Conservation (phyloP, 371 early-diverging fungal genomes). For the Mucor indicus region DNA sequence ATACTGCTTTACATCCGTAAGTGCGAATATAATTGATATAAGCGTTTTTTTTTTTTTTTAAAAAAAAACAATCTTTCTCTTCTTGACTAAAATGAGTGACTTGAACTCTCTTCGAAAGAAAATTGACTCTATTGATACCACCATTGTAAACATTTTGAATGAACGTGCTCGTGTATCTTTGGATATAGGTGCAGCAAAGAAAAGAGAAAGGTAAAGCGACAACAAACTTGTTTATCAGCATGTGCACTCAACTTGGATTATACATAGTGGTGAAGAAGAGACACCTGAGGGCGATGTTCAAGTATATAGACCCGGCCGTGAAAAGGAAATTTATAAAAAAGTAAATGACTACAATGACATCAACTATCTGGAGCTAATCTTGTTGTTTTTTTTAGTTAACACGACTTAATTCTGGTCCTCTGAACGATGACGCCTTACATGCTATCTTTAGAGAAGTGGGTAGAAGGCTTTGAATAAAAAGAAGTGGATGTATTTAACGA, state of each 20-base stretch:
- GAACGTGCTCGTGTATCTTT: conserved; percentile 86
- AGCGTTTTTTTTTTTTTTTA: not conserved
- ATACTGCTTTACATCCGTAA: too few relatives aligned
- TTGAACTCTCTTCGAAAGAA: conserved; percentile 54
- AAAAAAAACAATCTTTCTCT: too few relatives aligned
- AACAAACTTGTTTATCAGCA: too few relatives aligned
- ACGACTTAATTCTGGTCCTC: conserved; percentile 76
- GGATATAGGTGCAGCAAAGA: conserved; percentile 80
- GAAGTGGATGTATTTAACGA: conserved; percentile 1
- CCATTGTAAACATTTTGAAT: conserved; percentile 76
- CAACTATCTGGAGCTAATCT: too few relatives aligned
- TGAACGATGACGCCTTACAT: conserved; percentile 70
- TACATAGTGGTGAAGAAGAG: conserved; percentile 14
- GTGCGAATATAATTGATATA: too few relatives aligned
- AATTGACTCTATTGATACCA: conserved; percentile 78
- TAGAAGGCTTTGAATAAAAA: too few relatives aligned
- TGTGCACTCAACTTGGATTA: not conserved
- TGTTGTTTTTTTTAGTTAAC: conserved; percentile 53
- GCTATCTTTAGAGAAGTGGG: conserved; percentile 81
- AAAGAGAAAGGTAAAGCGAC: conserved; percentile 8
- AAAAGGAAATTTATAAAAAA: conserved; percentile 65
- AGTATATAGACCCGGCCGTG: conserved; percentile 67
- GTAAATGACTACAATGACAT: conserved; percentile 20
- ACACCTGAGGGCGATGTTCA: conserved; percentile 41
- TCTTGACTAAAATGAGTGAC: conserved; percentile 27